Percentiles rank a stretch among this genome's conserved stretches.
Conservation (phyloP, 2,329 filamentous ascomycete species). For the Grosmannia clavigera region DNA sequence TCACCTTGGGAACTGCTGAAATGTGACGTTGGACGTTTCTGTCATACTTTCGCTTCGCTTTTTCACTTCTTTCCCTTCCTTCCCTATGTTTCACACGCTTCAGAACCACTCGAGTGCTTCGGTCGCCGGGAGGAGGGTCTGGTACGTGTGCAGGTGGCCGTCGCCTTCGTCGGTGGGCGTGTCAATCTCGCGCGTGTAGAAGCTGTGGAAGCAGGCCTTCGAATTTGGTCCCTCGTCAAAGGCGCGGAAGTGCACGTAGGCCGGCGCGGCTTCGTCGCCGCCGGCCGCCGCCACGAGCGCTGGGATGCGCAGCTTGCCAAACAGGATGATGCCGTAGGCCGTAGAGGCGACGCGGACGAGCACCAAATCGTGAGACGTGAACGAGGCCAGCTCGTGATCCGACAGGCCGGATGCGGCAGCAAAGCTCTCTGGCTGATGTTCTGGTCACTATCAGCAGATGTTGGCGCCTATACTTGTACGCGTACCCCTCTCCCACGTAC, state of each 20-base stretch:
- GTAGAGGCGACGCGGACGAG: conserved; percentile 31
- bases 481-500: conserved; percentile 16
- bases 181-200: conserved; percentile 32
- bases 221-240: conserved; percentile 30
- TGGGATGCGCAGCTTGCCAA: conserved; percentile 36
- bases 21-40: too few species aligned
- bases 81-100: conserved; percentile 18
- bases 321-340: conserved; percentile 35
- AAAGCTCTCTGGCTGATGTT: conserved; percentile 44
- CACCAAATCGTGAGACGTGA: conserved; percentile 27
- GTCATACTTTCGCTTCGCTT: too few species aligned
- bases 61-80: neutral
- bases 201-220: conserved; percentile 30
- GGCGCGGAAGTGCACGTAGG: conserved; percentile 35
- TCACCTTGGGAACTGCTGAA: neutral
- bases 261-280: conserved; percentile 12
- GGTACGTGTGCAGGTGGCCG: conserved; percentile 24
- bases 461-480: too few species aligned
- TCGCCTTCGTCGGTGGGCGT: conserved; percentile 19
- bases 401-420: conserved; percentile 27
- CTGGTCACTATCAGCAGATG: conserved; percentile 15
- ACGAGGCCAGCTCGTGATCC: conserved; percentile 25
- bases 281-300: conserved; percentile 20
- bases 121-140: conserved; percentile 32
- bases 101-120: conserved; percentile 43